A percentile compares a stretch with the other conserved stretches of the same genome.
phyloP scores from a whole-genome alignment of 2,329 filamentous ascomycete genomes.

The Colletotrichum sp. region DNA sequence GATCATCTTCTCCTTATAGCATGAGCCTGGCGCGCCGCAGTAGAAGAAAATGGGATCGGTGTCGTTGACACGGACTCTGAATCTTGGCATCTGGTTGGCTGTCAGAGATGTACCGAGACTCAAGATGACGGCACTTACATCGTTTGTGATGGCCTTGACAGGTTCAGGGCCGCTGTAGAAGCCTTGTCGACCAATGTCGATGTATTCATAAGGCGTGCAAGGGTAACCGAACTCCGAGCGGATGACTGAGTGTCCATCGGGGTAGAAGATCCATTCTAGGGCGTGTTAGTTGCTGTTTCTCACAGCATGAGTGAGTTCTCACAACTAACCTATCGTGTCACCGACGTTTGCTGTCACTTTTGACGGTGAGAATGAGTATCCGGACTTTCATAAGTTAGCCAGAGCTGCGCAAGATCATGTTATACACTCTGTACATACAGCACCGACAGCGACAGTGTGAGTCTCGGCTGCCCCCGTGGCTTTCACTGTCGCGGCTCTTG shows the following conservation, averaged over 20 bases:
- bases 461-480: background rate
- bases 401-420: background rate
- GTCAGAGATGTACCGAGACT: conserved; percentile 3
- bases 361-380: conserved; percentile 36
- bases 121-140: conserved; percentile 41
- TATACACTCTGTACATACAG: background rate
- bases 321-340: conserved; percentile 48
- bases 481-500: background rate
- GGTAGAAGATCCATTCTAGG: conserved; percentile 65
- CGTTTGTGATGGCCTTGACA: conserved; percentile 49
- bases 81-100: conserved; percentile 49
- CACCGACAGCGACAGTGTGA: conserved; percentile 20
- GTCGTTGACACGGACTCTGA: conserved; percentile 57
- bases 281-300: conserved; percentile 4
- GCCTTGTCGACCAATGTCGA: conserved; percentile 49
- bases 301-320: background rate
- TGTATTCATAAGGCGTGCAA: conserved; percentile 67
- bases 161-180: conserved; percentile 59
- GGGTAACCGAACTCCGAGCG: conserved; percentile 63
- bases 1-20: conserved; percentile 71
- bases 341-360: conserved; percentile 42
- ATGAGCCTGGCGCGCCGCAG: conserved; percentile 71
- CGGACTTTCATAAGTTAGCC: conserved; percentile 21
- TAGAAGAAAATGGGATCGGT: conserved; percentile 73
- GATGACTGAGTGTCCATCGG: conserved; percentile 68